Evolutionary conservation across 345 rosid genomes (phyloP), one percentile per base, ranked within the genome.

Genomic region (Syzygium grande): DNA sequence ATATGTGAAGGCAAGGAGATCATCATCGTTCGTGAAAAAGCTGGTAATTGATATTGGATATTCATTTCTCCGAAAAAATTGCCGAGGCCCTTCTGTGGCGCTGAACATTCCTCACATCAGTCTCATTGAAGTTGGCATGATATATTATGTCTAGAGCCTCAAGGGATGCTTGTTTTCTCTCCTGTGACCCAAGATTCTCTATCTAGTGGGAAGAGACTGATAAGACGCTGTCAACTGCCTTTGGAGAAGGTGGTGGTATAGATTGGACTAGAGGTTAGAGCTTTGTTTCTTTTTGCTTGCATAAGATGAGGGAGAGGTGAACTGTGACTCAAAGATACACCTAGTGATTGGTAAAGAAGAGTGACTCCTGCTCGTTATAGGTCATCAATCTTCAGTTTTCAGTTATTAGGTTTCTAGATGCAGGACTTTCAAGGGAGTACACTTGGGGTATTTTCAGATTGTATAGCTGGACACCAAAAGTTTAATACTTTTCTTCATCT

Each of bases 111-210:
- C 99, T 84, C 99, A 94, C 90, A 96, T 95, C 89, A 96, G 96
- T 91, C 98, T 97, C 25, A 94, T 96, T 65, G 99, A 97, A 95
- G 98, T 97, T 58, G 99, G 99, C 85, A 95, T 97, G 98, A 95
- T 96, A 86, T 97, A 97, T 91, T 92, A 96, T 91, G 98, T 97
- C 52, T 97, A 94, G 91, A 73, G 83, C 83, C 83, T 73, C 83
- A 38, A 73, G 83, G n/a, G 49, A 34, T 73, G 13, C 80, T 73
- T 9, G 38, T 73, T 73, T 38, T 21, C 49, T 73, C 83, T 73
- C 14, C 25, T 19, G 83, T 22, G 83, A 73, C 49, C 7, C 49
- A 34, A 34, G 4, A 73, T 73, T 73, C 7, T 73, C 80, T 73
- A 17, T 68, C 46, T 19, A 41, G 46, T 34, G 80, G 25, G 49